phyloP scores from a whole-genome alignment of 2,329 filamentous ascomycete genomes.

The Trichothecium roseum region DNA sequence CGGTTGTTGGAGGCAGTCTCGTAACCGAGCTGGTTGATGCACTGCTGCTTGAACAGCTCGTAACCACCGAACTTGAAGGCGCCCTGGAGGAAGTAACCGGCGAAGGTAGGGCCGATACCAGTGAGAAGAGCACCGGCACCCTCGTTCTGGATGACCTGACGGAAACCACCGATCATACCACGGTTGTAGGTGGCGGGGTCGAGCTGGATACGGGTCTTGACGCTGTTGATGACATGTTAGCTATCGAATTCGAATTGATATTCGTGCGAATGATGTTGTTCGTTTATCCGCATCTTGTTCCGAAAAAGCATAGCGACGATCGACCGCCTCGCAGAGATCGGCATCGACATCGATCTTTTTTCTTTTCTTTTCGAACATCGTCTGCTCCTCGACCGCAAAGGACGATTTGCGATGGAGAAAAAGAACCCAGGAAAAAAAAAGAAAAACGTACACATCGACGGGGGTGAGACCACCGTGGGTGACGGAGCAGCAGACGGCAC shows the following conservation, averaged over 20 bases:
- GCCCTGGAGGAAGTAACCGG: constrained; percentile 90
- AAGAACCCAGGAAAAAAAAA: too few species aligned
- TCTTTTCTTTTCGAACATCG: too few species aligned
- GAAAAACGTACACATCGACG: constrained; percentile 91
- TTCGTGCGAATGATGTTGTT: background rate
- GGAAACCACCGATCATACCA: constrained; percentile 78
- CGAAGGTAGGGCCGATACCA: constrained; percentile 74
- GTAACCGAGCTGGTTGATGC: constrained; percentile 68
- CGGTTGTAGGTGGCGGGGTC: constrained; percentile 83
- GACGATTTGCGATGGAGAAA: background rate
- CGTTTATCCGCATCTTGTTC: too few species aligned
- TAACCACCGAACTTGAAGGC: constrained; percentile 92
- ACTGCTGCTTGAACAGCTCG: constrained; percentile 93
- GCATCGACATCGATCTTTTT: too few species aligned
- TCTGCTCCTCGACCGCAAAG: background rate
- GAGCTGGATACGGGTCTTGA: constrained; percentile 94
- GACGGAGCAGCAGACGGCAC: constrained; percentile 95
- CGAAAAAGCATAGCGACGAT: too few species aligned
- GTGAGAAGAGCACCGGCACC: constrained; percentile 80
- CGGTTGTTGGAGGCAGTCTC: constrained; percentile 71
- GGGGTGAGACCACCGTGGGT: constrained; percentile 96
- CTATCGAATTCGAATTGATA: background rate
- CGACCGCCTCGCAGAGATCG: too few species aligned
- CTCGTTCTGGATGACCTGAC: constrained; percentile 73
- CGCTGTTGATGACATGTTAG: constrained; percentile 40